Base-by-base conservation (phyloP, 2,329 filamentous ascomycete species). In the Lasiodiplodia hormozganensis region DNA sequence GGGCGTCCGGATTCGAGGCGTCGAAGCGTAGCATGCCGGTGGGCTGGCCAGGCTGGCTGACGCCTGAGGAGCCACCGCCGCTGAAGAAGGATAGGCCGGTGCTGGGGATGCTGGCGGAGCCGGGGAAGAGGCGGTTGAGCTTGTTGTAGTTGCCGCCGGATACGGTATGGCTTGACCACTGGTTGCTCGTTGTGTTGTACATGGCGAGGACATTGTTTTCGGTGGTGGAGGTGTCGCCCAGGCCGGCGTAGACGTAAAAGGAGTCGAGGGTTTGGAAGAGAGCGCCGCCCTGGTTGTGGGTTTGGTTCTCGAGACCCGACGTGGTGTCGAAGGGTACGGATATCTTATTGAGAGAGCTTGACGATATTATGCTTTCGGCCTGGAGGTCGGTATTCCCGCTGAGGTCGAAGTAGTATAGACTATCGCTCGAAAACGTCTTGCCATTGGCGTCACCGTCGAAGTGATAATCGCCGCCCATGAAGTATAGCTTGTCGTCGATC, bases 401-500 rank as follows among this genome's bases (percentile, higher is more conserved):
- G 43, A 64, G 43, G n/a, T 52, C 60, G 28, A 64, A 52, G 5
- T 64, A 64, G 31, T 38, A 64, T 7, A 64, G 47, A 14, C 51
- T 52, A 31, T 64, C 60, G 18, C 47, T 52, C 18, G 43, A 36
- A 16, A 25, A 64, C 16, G 43, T 52, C 5, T 64, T 5, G 28
- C 43, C 60, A 25, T n/a, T 12, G 6, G 43, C 60, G n/a, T 52
- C 60, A 12, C 60, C 60, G 47, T 64, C 60, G 43, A 64, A 52
- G 23, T 64, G 60, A 21, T 52, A 64, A 31, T 64, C 60, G 47
- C 60, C 60, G 18, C 60, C 60, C 60, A 64, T 64, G 60, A 64
- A 64, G n/a, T 64, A 64, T 40, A 64, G 25, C 31, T 47, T 34
- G 7, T 64, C 60, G 21, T 52, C 60, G 51, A 64, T 14, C n/a